A percentile compares a stretch with the other conserved stretches of the same genome.
Conservation (phyloP, 208 protist genomes). For the Leishmania amazonensis region DNA sequence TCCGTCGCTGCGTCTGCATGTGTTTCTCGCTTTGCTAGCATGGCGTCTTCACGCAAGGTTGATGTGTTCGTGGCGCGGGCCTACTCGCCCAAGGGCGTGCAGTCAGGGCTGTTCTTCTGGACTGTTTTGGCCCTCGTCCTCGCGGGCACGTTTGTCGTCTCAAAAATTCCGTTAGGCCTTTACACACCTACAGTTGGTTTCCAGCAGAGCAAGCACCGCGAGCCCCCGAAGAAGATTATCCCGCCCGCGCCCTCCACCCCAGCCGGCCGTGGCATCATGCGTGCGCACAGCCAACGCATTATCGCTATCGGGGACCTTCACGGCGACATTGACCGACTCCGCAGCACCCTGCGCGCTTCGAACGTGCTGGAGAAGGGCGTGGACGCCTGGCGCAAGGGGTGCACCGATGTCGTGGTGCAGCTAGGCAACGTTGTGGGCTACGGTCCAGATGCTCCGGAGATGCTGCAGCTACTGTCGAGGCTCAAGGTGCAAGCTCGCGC, state of each 20-base stretch:
- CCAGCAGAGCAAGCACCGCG: conserved; percentile 13
- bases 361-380: conserved; percentile 36
- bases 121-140: conserved; percentile 21
- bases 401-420: conserved; percentile 54
- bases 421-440: conserved; percentile 70
- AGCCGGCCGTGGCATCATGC: conserved; percentile 2
- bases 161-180: conserved; percentile 16
- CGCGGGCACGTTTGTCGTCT: conserved; percentile 17
- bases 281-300: conserved; percentile 22
- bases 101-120: conserved; percentile 19
- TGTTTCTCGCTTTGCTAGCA: not conserved
- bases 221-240: not conserved
- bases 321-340: conserved; percentile 47
- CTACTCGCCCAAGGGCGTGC: conserved; percentile 6
- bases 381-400: conserved; percentile 46
- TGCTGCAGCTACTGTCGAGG: conserved; percentile 46
- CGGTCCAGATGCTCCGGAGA: conserved; percentile 39
- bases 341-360: conserved; percentile 36
- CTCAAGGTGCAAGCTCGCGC: conserved; percentile 21
- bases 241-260: not conserved
- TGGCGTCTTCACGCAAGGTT: not conserved
- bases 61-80: conserved; percentile 8
- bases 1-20: not conserved
- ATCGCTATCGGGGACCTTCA: conserved; percentile 71
- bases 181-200: conserved; percentile 30